These are phyloP conservation scores for Ophiocordyceps sinensis DNA, from an alignment of 2,329 filamentous ascomycete species.

Conservation along the genomic window DNA sequence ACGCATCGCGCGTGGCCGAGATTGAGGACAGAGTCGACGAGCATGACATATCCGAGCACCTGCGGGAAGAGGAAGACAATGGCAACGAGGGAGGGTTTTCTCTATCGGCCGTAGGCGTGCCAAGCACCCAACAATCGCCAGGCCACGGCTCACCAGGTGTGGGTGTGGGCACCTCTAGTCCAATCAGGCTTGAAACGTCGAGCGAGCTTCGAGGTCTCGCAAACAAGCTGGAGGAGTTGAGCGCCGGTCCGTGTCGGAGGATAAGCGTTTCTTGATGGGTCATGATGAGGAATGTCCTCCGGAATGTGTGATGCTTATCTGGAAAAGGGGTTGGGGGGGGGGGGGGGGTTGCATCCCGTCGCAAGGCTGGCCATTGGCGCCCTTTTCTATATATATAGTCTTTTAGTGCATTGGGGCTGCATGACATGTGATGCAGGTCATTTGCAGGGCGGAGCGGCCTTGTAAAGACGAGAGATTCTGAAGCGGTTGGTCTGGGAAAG, in stretches of 20 bases:
- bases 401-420: too few species aligned
- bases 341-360: too few species aligned
- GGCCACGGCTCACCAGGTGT: constrained; percentile 5
- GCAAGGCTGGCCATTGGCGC: too few species aligned
- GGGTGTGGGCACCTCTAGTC: constrained; percentile 10
- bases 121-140: neutral
- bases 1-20: neutral
- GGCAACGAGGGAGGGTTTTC: neutral
- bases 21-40: neutral
- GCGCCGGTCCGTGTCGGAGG: constrained; percentile 13
- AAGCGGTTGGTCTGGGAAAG: too few species aligned
- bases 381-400: too few species aligned
- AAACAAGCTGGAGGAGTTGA: constrained; percentile 17
- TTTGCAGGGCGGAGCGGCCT: too few species aligned
- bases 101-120: too few species aligned
- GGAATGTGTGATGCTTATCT: too few species aligned
- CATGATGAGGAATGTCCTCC: neutral
- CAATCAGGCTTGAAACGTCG: constrained; percentile 13
- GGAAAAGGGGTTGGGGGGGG: too few species aligned
- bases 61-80: constrained; percentile 13
- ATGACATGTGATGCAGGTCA: too few species aligned
- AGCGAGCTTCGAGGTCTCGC: constrained; percentile 13
- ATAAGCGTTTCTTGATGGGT: constrained; percentile 16
- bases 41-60: constrained; percentile 13
- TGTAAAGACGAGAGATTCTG: too few species aligned